These are phyloP conservation scores for Microbotryum violaceum DNA, from an alignment of 1,284 basidiomycete species.

Conservation along the genomic window DNA sequence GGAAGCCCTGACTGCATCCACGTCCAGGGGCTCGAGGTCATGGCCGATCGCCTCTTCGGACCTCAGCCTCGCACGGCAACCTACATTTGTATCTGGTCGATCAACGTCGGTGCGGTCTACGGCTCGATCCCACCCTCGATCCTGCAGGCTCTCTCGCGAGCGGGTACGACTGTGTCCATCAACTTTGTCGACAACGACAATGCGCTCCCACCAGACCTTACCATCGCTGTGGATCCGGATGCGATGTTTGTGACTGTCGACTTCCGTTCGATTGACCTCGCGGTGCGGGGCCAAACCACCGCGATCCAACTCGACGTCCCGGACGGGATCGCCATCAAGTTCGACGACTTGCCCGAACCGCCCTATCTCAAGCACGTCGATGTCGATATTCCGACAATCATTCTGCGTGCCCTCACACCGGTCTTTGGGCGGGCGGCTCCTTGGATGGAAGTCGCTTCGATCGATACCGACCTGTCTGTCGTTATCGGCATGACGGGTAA, in stretches of 20 bases:
- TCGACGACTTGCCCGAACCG: slow-evolving; percentile 63
- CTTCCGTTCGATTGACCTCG: slow-evolving; percentile 51
- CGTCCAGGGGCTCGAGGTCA: slow-evolving; percentile 57
- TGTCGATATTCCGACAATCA: slow-evolving; percentile 50
- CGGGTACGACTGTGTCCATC: slow-evolving; percentile 54
- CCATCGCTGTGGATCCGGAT: slow-evolving; percentile 61
- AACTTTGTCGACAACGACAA: slow-evolving; percentile 70
- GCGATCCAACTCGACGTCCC: slow-evolving; percentile 55
- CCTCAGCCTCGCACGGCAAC: slow-evolving; percentile 72
- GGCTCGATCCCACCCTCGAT: slow-evolving; percentile 55
- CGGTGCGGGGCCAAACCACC: slow-evolving; percentile 40
- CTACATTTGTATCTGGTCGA: slow-evolving; percentile 86
- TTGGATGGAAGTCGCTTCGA: slow-evolving; percentile 63
- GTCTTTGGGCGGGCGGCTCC: slow-evolving; percentile 33
- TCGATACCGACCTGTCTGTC: slow-evolving; percentile 52
- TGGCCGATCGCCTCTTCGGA: slow-evolving; percentile 76
- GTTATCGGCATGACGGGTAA: slow-evolving; percentile 62
- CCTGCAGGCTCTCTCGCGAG: slow-evolving; percentile 50
- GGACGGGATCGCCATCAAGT: slow-evolving; percentile 56
- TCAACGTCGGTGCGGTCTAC: slow-evolving; percentile 57
- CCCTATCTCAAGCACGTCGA: slow-evolving; percentile 40
- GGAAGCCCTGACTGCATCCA: slow-evolving; percentile 4
- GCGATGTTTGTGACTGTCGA: slow-evolving; percentile 66
- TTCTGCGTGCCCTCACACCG: slow-evolving; percentile 36
- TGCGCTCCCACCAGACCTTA: slow-evolving; percentile 64